Percentiles rank a stretch among this genome's conserved stretches.
These are phyloP conservation scores for Stemphylium lycopersici DNA, from an alignment of 2,329 filamentous ascomycete species.

Conservation along the genomic window DNA sequence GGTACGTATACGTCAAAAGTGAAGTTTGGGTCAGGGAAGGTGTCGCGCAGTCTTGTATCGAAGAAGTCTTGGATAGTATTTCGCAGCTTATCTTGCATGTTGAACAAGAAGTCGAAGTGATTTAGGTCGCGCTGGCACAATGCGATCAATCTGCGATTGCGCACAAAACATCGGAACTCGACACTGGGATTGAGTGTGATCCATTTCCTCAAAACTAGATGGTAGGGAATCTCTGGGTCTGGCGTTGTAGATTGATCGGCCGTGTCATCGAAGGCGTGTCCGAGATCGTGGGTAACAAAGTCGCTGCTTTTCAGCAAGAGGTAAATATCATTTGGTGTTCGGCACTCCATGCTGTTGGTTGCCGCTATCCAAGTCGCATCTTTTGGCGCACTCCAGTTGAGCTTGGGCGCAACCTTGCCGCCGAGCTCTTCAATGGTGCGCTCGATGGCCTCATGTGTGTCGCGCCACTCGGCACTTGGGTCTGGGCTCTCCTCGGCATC, in stretches of 20 bases:
- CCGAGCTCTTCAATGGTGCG: slow-evolving; percentile 79
- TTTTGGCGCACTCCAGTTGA: slow-evolving; percentile 97
- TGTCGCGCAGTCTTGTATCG: slow-evolving; percentile 71
- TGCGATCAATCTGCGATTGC: slow-evolving; percentile 77
- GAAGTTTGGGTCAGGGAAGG: slow-evolving; percentile 84
- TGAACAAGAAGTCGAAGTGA: slow-evolving; percentile 81
- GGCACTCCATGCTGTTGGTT: slow-evolving; percentile 92
- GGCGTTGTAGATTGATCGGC: slow-evolving; percentile 31
- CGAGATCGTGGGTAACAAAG: slow-evolving; percentile 91
- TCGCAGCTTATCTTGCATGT: slow-evolving; percentile 69
- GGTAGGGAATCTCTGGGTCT: slow-evolving; percentile 66
- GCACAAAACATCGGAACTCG: slow-evolving; percentile 96
- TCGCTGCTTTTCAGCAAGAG: slow-evolving; percentile 92
- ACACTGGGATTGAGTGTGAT: slow-evolving; percentile 87
- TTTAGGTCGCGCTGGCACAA: slow-evolving; percentile 90
- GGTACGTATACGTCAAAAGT: slow-evolving; percentile 94
- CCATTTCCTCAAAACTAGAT: slow-evolving; percentile 86
- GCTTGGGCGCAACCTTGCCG: slow-evolving; percentile 85
- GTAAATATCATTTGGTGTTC: slow-evolving; percentile 87
- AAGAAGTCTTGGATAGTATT: slow-evolving; percentile 79
- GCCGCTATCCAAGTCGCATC: slow-evolving; percentile 90
- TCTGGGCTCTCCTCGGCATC: slow-evolving; percentile 63
- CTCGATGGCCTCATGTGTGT: slow-evolving; percentile 78
- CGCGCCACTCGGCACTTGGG: slow-evolving; percentile 67
- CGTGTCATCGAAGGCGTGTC: slow-evolving; percentile 87